Conservation (phyloP, 352 stramenopile genomes). For the Phytophthora nicotianae region DNA sequence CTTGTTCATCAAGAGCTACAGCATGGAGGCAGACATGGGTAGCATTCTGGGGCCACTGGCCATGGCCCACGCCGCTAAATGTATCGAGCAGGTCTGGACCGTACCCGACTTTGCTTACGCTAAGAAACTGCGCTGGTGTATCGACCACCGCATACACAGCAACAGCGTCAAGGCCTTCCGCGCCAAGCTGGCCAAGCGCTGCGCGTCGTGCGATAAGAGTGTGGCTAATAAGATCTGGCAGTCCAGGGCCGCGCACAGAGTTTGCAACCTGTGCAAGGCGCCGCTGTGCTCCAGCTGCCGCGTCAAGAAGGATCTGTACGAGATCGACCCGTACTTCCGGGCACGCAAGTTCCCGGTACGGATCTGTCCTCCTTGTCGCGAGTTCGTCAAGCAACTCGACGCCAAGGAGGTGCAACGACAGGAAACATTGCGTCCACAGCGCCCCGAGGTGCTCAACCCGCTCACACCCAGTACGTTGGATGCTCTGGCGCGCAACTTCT, state of each 20-base stretch:
- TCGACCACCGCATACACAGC: conserved; percentile 34
- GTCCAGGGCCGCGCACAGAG: conserved; percentile 8
- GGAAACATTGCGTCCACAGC: conserved; percentile 30
- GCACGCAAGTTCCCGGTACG: conserved; percentile 32
- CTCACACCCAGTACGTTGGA: conserved; percentile 38
- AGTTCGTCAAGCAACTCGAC: conserved; percentile 35
- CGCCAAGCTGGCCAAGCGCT: conserved; percentile 32
- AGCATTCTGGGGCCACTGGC: conserved; percentile 35
- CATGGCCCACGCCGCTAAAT: conserved; percentile 39
- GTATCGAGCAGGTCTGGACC: conserved; percentile 43
- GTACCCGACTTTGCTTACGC: conserved; percentile 37
- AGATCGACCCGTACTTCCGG: conserved; percentile 34
- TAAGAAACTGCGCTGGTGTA: conserved; percentile 46
- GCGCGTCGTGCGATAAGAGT: conserved; percentile 24
- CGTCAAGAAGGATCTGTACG: conserved; percentile 30
- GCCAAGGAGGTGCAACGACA: conserved; percentile 36
- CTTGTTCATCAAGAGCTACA: conserved; percentile 47
- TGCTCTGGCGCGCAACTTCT: conserved; percentile 34
- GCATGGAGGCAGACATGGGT: conserved; percentile 44
- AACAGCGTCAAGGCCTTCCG: conserved; percentile 31
- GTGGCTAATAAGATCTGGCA: conserved; percentile 26
- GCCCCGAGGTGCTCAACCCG: conserved; percentile 22
- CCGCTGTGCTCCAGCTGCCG: conserved; percentile 39
- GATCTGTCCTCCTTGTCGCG: conserved; percentile 32
- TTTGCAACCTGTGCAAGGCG: conserved; percentile 36